These are phyloP conservation scores for Epichloe coenophiala DNA, from an alignment of 2,329 filamentous ascomycete species.

Conservation along the genomic window DNA sequence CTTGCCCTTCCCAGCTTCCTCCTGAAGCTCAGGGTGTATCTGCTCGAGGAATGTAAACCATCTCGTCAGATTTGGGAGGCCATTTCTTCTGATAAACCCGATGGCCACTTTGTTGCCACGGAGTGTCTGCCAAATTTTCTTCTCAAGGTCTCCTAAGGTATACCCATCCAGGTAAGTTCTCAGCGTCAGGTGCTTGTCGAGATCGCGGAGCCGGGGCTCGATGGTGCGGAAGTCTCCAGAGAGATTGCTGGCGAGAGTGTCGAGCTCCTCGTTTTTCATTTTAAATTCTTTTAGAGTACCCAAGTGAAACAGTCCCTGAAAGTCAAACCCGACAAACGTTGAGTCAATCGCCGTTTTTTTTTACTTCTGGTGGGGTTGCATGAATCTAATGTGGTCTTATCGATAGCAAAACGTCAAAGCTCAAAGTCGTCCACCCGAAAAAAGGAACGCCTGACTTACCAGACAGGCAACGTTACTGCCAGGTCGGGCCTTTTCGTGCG, in stretches of 20 bases:
- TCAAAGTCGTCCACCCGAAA: no score
- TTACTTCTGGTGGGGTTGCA: conserved; percentile 8
- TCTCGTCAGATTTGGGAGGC: conserved; percentile 61
- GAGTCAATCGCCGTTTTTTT: conserved; percentile 14
- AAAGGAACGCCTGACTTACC: conserved; percentile 13
- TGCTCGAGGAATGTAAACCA: conserved; percentile 86
- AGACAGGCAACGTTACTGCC: conserved; percentile 9
- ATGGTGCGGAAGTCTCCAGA: conserved; percentile 68
- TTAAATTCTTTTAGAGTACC: conserved; percentile 8
- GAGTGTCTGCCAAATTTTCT: conserved; percentile 70
- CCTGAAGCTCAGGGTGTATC: conserved; percentile 61
- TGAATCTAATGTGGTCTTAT: conserved; percentile 1
- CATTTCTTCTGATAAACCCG: conserved; percentile 65
- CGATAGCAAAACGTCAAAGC: conserved; percentile 3
- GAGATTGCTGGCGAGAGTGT: conserved; percentile 35
- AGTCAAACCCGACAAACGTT: conserved; percentile 1
- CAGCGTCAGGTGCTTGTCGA: conserved; percentile 79
- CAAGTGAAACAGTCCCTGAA: neutral
- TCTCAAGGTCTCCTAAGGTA: conserved; percentile 60
- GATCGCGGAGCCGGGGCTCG: conserved; percentile 57
- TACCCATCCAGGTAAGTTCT: conserved; percentile 80
- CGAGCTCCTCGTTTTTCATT: conserved; percentile 46
- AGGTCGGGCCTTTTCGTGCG: conserved; percentile 6
- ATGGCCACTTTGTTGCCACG: conserved; percentile 75
- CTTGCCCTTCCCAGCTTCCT: conserved; percentile 52